These are phyloP conservation scores for Pouteria glomerata DNA, from an alignment of 148 eudicot genomes.

Conservation along the genomic window DNA sequence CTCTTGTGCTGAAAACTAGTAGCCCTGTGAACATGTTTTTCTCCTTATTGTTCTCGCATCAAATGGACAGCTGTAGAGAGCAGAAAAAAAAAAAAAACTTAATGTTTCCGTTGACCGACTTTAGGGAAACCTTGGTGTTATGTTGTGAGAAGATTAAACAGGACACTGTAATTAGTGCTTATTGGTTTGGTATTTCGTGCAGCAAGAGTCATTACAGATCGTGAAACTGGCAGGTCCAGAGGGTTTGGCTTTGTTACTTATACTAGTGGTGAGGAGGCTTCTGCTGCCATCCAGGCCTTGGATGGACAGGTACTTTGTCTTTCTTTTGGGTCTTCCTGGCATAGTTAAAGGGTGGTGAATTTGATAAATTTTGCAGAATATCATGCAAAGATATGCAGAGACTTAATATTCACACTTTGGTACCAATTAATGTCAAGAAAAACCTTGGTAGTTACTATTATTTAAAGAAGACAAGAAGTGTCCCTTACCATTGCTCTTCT, in stretches of 20 bases:
- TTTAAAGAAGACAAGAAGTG: not conserved
- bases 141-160: not conserved
- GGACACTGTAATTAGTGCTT: not conserved
- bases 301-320: conserved; percentile 60
- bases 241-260: conserved; percentile 93
- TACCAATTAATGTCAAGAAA: not conserved
- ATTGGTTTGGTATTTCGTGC: conserved; percentile 18
- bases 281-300: conserved; percentile 81
- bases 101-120: not conserved
- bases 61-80: no score
- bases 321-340: not conserved
- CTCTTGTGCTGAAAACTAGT: no score
- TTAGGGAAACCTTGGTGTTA: not conserved
- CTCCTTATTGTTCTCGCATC: no score
- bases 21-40: no score
- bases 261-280: conserved; percentile 57
- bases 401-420: not conserved
- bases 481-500: not conserved
- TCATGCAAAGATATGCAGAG: no score
- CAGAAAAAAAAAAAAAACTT: not conserved
- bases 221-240: conserved; percentile 78
- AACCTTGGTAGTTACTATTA: not conserved
- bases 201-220: conserved; percentile 80
- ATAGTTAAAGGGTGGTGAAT: not conserved
- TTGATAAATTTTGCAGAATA: no score